Base-by-base conservation (phyloP, 345 rosid genomes). In the Hibiscus syriacus region DNA sequence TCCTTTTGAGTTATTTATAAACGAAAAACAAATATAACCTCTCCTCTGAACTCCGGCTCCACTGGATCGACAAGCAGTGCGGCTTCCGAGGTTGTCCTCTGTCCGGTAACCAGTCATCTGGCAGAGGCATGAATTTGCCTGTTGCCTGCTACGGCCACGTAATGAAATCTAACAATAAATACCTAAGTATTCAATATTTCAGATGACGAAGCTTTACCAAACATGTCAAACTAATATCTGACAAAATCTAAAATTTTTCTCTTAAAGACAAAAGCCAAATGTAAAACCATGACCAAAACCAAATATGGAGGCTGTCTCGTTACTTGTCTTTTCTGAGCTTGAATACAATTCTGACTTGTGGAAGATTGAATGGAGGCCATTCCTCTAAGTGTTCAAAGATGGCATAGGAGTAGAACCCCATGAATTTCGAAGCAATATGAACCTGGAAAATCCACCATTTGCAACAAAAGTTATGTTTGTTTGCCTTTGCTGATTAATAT, bases 361-460 rank as follows among this genome's bases (percentile, higher is more conserved):
- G 90, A 53, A 92, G 82, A 77, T 87, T 88, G 75, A 92, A 87
- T 46, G 81, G 85, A 7, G 96, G 90, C 92, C 94, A 92, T 46
- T 91, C 92, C 29, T 66, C 65, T 25, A 83, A 52, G 79, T 91
- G 91, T 67, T 91, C 91, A 23, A 79, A 91, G 55, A 91, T 85
- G 57, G 88, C 89, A 32, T 91, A 89, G 20, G 91, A 75, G 81
- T 91, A 91, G 76, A 91, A 87, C 20, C 97, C 97, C n/a, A 79
- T 6, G 83, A 81, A 68, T 79, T 59, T 30, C 85, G 80, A 66
- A 87, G 96, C 88, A 91, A 80, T 34, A 89, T 70, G 67, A 80
- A 89, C 85, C 97, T 88, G 75, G 23, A 77, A 50, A 76, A 70
- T 48, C 17, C 34, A 64, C 36, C 25, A 48, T 55, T 29, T 43